Conservation (phyloP, 352 stramenopile genomes). For the Phytophthora rubi region DNA sequence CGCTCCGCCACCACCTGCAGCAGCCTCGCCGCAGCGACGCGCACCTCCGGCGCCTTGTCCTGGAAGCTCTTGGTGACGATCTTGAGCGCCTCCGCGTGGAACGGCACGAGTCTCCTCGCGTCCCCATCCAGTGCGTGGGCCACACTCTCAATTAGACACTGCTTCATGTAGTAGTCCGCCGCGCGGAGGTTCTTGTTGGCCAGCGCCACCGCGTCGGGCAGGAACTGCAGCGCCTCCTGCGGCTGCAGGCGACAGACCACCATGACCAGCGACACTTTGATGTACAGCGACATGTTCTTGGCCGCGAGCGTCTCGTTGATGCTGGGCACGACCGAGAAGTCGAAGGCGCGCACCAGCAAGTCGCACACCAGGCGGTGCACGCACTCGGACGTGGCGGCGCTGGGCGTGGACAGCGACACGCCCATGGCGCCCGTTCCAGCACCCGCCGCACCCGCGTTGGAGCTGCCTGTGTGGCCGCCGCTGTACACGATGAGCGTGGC, state of each 20-base stretch:
- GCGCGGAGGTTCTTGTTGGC: constrained; percentile 61
- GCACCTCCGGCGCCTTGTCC: constrained; percentile 82
- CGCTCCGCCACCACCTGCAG: constrained; percentile 69
- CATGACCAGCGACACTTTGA: constrained; percentile 75
- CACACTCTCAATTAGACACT: constrained; percentile 74
- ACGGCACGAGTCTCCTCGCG: constrained; percentile 42
- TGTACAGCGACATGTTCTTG: constrained; percentile 69
- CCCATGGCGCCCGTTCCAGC: constrained; percentile 44
- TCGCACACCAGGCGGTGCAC: constrained; percentile 76
- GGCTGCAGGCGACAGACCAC: constrained; percentile 62
- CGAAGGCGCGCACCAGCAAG: constrained; percentile 73
- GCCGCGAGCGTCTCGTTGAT: constrained; percentile 62
- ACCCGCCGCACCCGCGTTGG: constrained; percentile 28
- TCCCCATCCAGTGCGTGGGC: constrained; percentile 59
- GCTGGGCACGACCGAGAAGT: constrained; percentile 62
- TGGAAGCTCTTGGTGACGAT: constrained; percentile 73
- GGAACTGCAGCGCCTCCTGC: constrained; percentile 70
- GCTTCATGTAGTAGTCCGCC: constrained; percentile 84
- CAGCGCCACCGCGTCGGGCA: constrained; percentile 72
- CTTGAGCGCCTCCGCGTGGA: constrained; percentile 75
- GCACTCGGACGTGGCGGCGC: constrained; percentile 64
- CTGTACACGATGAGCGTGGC: constrained; percentile 76
- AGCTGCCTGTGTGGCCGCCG: constrained; percentile 45
- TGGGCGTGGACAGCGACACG: constrained; percentile 60
- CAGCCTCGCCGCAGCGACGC: constrained; percentile 62